These are phyloP conservation scores for Huntiella savannae DNA, from an alignment of 2,329 filamentous ascomycete species.

Conservation along the genomic window DNA sequence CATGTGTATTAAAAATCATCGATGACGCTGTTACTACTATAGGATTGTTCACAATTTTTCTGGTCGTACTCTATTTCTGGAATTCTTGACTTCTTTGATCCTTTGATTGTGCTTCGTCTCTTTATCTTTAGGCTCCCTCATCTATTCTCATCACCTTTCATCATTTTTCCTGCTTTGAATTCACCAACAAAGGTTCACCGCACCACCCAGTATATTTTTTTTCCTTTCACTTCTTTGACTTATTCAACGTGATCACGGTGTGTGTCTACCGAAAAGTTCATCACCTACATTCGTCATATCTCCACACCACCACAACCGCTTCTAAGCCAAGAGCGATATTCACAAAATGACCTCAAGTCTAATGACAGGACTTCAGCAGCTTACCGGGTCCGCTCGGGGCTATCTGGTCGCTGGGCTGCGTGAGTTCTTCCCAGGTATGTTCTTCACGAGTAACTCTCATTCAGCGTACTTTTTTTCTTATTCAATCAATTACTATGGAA, in stretches of 20 bases:
- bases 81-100: background rate
- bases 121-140: background rate
- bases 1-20: too few relatives aligned
- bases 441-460: background rate
- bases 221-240: background rate
- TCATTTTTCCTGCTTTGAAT: background rate
- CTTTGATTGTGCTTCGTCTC: background rate
- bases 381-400: background rate
- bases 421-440: slow-evolving; percentile 1
- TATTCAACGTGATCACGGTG: background rate
- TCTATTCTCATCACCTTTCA: background rate
- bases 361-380: background rate
- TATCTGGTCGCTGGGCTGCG: background rate
- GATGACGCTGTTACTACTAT: too few relatives aligned
- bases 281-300: background rate
- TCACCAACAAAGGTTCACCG: background rate
- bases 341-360: background rate
- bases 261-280: background rate
- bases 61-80: too few relatives aligned
- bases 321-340: background rate
- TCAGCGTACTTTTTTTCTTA: background rate
- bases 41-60: too few relatives aligned
- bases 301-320: background rate
- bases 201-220: background rate
- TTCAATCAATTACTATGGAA: background rate